Evolutionary conservation across 495 filamentous ascomycete species (phyloP).

Genomic region (Clavariopsis aquatica): DNA sequence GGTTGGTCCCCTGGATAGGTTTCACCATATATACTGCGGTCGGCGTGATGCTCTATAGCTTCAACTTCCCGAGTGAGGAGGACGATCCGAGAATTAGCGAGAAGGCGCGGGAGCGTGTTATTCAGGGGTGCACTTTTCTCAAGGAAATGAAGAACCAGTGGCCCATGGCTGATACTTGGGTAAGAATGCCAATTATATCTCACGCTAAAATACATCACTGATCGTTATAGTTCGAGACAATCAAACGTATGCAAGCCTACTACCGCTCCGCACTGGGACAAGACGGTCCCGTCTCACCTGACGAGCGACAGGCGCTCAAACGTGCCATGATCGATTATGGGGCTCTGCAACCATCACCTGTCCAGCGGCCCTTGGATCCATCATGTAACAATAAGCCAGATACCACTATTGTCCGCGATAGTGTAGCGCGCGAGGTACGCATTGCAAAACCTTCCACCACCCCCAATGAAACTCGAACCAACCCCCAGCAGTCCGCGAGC

Average conservation of each 20-base stretch:
- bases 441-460: not conserved
- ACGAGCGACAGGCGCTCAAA: conserved; percentile 37
- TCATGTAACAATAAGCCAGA: not conserved
- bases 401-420: conserved; percentile 11
- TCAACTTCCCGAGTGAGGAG: conserved; percentile 36
- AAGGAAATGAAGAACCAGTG: conserved; percentile 41
- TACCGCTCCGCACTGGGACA: conserved; percentile 32
- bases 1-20: conserved; percentile 41
- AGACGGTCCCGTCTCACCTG: conserved; percentile 35
- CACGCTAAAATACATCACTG: not conserved
- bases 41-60: conserved; percentile 39
- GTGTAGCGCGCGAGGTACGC: conserved; percentile 16
- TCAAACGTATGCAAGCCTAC: conserved; percentile 42
- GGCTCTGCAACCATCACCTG: conserved; percentile 37
- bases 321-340: conserved; percentile 41
- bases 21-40: conserved; percentile 43
- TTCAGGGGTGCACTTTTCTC: conserved; percentile 37
- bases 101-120: conserved; percentile 35
- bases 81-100: conserved; percentile 31
- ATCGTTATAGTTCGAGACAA: conserved; percentile 34
- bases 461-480: not conserved
- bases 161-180: conserved; percentile 42
- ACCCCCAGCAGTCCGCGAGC: not conserved
- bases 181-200: conserved; percentile 7
- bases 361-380: conserved; percentile 28